These are phyloP conservation scores for Xerocomus spinulosus DNA, from an alignment of 768 basidiomycete genomes.

Conservation along the genomic window DNA sequence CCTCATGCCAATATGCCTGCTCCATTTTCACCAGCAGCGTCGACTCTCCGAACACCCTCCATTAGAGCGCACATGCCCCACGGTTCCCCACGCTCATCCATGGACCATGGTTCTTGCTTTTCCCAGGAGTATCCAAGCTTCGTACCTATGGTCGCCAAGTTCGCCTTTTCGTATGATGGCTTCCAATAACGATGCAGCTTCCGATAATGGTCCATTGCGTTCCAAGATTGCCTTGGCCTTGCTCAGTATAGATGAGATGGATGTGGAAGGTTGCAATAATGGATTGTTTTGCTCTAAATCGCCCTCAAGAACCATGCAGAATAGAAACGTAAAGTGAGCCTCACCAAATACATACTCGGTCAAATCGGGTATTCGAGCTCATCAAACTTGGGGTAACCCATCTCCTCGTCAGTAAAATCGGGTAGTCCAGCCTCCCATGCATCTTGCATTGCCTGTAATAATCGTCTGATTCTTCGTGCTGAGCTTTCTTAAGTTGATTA, in stretches of 20 bases:
- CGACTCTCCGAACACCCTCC: slow-evolving; percentile 66
- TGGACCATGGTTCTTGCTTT: slow-evolving; percentile 82
- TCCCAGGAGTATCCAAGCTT: slow-evolving; percentile 90
- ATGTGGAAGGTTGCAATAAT: slow-evolving; percentile 50
- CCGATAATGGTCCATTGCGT: slow-evolving; percentile 80
- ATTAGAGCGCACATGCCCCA: slow-evolving; percentile 77
- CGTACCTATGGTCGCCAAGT: slow-evolving; percentile 75
- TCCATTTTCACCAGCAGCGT: slow-evolving; percentile 57
- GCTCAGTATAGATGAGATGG: slow-evolving; percentile 46
- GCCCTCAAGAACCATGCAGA: slow-evolving; percentile 3
- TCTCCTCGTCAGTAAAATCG: slow-evolving; percentile 34
- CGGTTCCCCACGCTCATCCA: slow-evolving; percentile 87
- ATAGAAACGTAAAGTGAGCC: slow-evolving; percentile 17
- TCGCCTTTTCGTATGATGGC: slow-evolving; percentile 84
- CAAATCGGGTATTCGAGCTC: slow-evolving; percentile 72
- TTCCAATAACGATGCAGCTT: slow-evolving; percentile 83
- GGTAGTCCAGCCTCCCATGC: slow-evolving; percentile 60
- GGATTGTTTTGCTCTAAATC: slow-evolving; percentile 65
- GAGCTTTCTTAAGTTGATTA: slow-evolving; percentile 66
- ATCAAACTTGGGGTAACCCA: slow-evolving; percentile 48
- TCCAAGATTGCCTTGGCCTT: slow-evolving; percentile 76
- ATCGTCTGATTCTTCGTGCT: slow-evolving; percentile 60
- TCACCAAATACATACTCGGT: slow-evolving; percentile 74
- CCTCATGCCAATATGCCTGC: slow-evolving; percentile 73
- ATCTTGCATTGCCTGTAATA: slow-evolving; percentile 61